phyloP scores from a whole-genome alignment of 2,329 filamentous ascomycete genomes.

The Colletotrichum incanum region DNA sequence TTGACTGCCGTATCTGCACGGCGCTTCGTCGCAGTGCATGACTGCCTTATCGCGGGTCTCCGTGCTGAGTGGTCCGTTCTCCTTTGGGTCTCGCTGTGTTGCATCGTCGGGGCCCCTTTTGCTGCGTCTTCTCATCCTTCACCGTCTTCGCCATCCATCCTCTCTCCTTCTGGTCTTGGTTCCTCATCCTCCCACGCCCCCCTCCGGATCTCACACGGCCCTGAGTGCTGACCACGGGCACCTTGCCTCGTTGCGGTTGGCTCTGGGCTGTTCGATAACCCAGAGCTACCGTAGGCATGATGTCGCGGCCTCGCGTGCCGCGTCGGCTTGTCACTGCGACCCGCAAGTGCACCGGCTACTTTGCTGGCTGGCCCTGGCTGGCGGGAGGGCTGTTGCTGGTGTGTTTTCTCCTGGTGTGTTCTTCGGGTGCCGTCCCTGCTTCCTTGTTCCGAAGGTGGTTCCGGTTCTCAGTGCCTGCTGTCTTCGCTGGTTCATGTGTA shows the following conservation, averaged over 20 bases:
- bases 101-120: not conserved
- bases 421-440: not conserved
- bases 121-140: not conserved
- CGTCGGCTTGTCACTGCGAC: constrained; percentile 21
- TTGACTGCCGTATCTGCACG: constrained; percentile 3
- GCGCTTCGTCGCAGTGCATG: not conserved
- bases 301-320: constrained; percentile 16
- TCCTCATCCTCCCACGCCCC: not conserved
- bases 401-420: no score
- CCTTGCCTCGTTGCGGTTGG: not conserved
- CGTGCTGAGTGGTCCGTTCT: constrained; percentile 31
- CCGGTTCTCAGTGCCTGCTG: not conserved
- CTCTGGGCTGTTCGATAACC: no score
- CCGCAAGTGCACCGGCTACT: not conserved
- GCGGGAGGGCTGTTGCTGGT: not conserved
- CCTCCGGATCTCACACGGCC: not conserved
- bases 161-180: not conserved
- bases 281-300: constrained; percentile 4
- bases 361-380: not conserved
- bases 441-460: not conserved
- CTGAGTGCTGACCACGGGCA: not conserved
- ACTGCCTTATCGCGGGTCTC: constrained; percentile 8
- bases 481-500: no score
- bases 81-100: not conserved
- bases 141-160: constrained; percentile 3